These are phyloP conservation scores for Dioscorea alata DNA, from an alignment of 106 monocot genomes.

Conservation along the genomic window DNA sequence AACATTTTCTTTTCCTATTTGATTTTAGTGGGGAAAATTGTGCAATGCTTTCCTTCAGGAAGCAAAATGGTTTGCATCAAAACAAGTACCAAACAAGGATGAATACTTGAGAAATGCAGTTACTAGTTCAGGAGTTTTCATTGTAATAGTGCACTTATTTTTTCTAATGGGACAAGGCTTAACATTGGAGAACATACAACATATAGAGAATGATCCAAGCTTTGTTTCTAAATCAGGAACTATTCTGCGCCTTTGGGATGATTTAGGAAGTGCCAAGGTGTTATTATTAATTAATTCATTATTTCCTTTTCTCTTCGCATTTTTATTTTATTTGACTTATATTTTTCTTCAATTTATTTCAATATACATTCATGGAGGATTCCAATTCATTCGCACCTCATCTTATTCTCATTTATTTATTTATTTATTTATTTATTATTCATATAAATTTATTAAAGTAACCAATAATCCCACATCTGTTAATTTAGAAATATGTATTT, in stretches of 20 bases:
- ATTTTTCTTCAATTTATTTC: not conserved
- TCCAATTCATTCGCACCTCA: not conserved
- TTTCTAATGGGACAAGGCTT: constrained; percentile 27
- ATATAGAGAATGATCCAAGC: constrained; percentile 2
- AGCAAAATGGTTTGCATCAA: constrained; percentile 34
- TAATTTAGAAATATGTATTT: not conserved
- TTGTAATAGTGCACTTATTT: constrained; percentile 14
- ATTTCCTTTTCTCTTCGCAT: too few relatives aligned
- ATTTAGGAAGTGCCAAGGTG: constrained; percentile 54
- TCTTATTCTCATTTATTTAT: not conserved
- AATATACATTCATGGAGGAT: too few relatives aligned
- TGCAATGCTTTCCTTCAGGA: constrained; percentile 41
- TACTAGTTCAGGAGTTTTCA: constrained; percentile 24
- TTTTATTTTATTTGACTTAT: not conserved
- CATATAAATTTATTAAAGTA: too few relatives aligned
- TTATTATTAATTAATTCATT: too few relatives aligned
- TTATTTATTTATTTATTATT: too few relatives aligned
- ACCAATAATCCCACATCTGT: too few relatives aligned
- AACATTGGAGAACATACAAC: constrained; percentile 8
- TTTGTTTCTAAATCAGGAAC: constrained; percentile 26
- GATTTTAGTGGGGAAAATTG: constrained; percentile 34
- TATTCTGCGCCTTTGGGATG: constrained; percentile 58
- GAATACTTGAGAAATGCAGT: constrained; percentile 38
- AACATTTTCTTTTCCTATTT: not conserved
- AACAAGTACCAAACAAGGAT: constrained; percentile 17